Base-by-base conservation (phyloP, 441 rosid species). In the Erodium texanum region DNA sequence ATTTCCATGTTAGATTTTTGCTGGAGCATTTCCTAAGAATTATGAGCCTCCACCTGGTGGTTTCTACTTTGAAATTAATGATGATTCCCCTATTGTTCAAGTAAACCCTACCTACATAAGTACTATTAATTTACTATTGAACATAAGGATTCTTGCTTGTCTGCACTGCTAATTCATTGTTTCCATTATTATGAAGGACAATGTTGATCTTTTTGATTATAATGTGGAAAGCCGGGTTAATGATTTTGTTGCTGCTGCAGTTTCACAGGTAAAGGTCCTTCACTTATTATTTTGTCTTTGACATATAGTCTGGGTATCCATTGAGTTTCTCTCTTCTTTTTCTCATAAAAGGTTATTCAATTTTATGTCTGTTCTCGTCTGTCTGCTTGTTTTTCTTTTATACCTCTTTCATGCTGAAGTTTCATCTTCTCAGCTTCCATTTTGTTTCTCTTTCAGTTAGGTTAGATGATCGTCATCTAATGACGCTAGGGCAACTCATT, bases 1-100 rank as follows among this genome's bases (percentile, higher is more conserved):
- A 43, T 43, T 67, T 11, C 36, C 6, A 65, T 82, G 22, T 29
- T 36, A 95, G 98, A 95, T 95, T 69, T 95, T 92, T 84, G 89
- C 99, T 41, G 96, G 98, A 77, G 96, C 99, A 66, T 95, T 95
- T 72, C 99, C 99, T 16, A 59, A 81, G 73, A 82, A 92, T 77
- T 95, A 95, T 71, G 99, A 95, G 76, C 99, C 98, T 70, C 99
- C 99, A 56, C 62, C 62, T n/a, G 79, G 29, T 27, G 29, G 95
- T 68, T 95, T 95, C 86, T 92, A 95, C 83, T 95, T 82, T 80
- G 99, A 95, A 86, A 93, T 95, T 81, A 89, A 81, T 43, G 97
- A 83, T 85, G 80, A 76, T 67, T 81, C 84, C 62, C 90, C 96
- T 27, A 27, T 27, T 2, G 62, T 95, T 71, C 99, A 95, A 77